Percentiles rank a stretch among this genome's conserved stretches.
Conservation (phyloP, 1,139 yeast species). For the Yamadazyma mexicana region DNA sequence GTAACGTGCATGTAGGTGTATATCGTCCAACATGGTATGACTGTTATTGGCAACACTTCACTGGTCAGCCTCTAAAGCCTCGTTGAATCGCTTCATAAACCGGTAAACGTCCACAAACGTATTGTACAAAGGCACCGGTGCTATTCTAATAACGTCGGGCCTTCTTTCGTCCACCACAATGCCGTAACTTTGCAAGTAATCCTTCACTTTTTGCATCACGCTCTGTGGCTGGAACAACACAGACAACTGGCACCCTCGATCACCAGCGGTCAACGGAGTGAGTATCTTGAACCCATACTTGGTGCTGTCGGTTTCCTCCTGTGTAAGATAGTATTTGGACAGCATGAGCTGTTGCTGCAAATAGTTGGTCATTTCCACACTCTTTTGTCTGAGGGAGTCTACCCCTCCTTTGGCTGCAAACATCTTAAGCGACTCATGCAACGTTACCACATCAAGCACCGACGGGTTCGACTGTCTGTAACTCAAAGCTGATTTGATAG, state of each 20-base stretch:
- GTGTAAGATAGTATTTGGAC: constrained; percentile 44
- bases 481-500: constrained; percentile 80
- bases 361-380: constrained; percentile 57
- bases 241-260: constrained; percentile 84
- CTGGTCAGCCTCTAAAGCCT: constrained; percentile 34
- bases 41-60: too few relatives aligned
- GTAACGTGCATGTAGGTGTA: too few relatives aligned
- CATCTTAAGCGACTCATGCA: constrained; percentile 64
- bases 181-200: constrained; percentile 53
- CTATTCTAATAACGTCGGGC: constrained; percentile 83
- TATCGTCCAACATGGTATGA: too few relatives aligned
- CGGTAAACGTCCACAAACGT: constrained; percentile 62
- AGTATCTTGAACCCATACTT: constrained; percentile 61
- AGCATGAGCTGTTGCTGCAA: constrained; percentile 47
- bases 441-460: constrained; percentile 75
- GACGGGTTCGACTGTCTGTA: constrained; percentile 93
- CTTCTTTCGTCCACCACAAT: constrained; percentile 85
- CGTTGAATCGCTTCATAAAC: constrained; percentile 48
- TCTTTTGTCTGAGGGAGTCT: constrained; percentile 51
- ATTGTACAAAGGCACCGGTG: constrained; percentile 84
- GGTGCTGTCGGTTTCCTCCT: constrained; percentile 17
- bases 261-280: constrained; percentile 59
- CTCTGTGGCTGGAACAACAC: constrained; percentile 52
- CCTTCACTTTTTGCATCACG: constrained; percentile 66
- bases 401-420: constrained; percentile 67